Evolutionary conservation across 192 early-diverging fungal species (phyloP).

Genomic region (Backusella circina): DNA sequence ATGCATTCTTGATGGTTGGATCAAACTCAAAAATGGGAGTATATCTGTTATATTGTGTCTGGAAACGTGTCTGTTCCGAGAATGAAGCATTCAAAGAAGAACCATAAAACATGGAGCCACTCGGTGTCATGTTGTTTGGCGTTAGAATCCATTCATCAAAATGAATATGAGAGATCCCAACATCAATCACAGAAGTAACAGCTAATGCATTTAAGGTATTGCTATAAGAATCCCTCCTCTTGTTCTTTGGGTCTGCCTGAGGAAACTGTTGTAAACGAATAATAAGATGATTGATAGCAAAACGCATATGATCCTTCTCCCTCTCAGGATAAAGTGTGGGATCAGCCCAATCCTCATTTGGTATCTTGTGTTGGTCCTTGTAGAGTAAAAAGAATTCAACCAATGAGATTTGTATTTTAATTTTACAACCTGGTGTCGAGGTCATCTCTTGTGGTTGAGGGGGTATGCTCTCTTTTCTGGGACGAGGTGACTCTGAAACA

Average conservation of each 20-base stretch:
- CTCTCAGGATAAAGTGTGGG: background rate
- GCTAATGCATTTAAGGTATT: background rate
- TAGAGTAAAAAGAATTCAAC: slow-evolving; percentile 41
- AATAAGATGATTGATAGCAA: slow-evolving; percentile 35
- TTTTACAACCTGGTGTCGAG: slow-evolving; percentile 23
- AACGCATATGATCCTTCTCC: slow-evolving; percentile 30
- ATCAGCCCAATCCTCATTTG: background rate
- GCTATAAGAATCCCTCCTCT: background rate
- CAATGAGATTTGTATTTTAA: slow-evolving; percentile 32
- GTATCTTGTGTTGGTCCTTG: slow-evolving; percentile 23
- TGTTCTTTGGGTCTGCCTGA: background rate
- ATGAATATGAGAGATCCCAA: background rate
- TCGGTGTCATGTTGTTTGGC: background rate
- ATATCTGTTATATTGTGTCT: background rate
- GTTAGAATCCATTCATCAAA: slow-evolving; percentile 12
- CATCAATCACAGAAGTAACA: background rate
- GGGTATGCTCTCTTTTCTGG: background rate
- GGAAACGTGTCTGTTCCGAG: background rate
- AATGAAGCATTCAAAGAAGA: background rate
- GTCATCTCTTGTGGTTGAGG: background rate
- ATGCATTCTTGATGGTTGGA: background rate
- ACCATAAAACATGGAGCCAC: background rate
- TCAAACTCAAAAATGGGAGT: slow-evolving; percentile 5
- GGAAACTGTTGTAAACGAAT: slow-evolving; percentile 18
- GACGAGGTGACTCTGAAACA: background rate